Evolutionary conservation across 192 early-diverging fungal genomes (phyloP), one percentile per base, ranked within the genome.

Genomic region (Dispira simplex): DNA sequence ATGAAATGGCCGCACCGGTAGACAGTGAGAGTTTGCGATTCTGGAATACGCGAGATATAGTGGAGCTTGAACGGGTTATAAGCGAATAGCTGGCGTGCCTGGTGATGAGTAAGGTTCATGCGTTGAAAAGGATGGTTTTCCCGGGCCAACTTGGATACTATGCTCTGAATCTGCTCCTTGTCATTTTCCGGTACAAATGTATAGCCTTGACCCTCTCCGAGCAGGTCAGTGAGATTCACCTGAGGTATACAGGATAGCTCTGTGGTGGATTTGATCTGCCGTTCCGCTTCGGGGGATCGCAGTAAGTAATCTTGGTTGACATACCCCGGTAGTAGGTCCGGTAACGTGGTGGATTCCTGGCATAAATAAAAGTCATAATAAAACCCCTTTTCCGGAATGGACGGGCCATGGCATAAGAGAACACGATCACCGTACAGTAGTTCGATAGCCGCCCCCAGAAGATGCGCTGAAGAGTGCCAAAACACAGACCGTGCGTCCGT

Each of bases 61-160:
- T 82, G 73, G 46, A 89, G 77, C 70, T 92, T 90, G 64, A 92
- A 85, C 18, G 86, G 88, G 51, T 85, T 86, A 65, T 82, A 77
- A 6, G 69, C 64, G 66, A 92, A 92, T 52, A 92, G 64, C 13
- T 80, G 70, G 46, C 70, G 70, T 0, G 88, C 88, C 64, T 78
- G 64, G 12, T 73, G 66, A 44, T 80, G 80, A 18, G 75, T 64
- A 9, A 92, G 81, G 18, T 73, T 75, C 54, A 88, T 73, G 13
- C 81, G 74, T 66, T 87, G 81, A 73, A 90, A 91, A 5, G 63
- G 65, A 9, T 79, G 66, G 55, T 83, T 80, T 32, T 77, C 69
- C 28, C 67, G 60, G 11, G 73, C 78, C 43, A 85, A 74, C 12
- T 80, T 63, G n/a, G 68, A 68, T 65, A 81, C 80, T 26, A 77